Conservation (phyloP, 2,329 filamentous ascomycete genomes). For the Paecilomyces sp. region DNA sequence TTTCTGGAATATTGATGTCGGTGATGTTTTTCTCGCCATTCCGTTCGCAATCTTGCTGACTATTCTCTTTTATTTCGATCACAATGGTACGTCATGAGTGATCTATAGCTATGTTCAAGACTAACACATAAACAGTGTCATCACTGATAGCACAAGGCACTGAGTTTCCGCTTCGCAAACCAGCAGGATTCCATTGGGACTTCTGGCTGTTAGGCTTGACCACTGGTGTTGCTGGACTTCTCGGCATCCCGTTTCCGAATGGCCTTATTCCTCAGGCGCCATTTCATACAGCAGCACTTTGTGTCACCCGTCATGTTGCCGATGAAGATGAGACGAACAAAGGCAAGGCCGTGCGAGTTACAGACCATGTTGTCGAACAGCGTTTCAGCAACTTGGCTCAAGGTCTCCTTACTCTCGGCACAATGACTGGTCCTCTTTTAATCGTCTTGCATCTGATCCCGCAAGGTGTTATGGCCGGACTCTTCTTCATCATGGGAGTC, state of each 20-base stretch:
- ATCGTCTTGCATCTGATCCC: slow-evolving; percentile 70
- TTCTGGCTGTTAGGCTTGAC: slow-evolving; percentile 73
- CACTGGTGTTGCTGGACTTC: slow-evolving; percentile 65
- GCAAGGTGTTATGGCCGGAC: slow-evolving; percentile 68
- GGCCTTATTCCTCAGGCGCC: slow-evolving; percentile 78
- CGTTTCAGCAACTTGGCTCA: slow-evolving; percentile 71
- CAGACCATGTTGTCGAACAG: slow-evolving; percentile 59
- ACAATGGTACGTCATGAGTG: slow-evolving; percentile 56
- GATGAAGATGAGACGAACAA: slow-evolving; percentile 53
- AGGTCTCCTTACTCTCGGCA: slow-evolving; percentile 68
- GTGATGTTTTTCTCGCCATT: slow-evolving; percentile 74
- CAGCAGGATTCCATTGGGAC: slow-evolving; percentile 81
- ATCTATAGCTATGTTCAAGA: neutral
- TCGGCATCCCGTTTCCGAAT: slow-evolving; percentile 75
- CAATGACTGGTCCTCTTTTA: slow-evolving; percentile 69
- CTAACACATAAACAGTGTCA: slow-evolving; percentile 49
- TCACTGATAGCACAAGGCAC: slow-evolving; percentile 77
- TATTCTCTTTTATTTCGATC: slow-evolving; percentile 82
- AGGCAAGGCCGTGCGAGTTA: slow-evolving; percentile 55
- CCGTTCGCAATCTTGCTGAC: slow-evolving; percentile 79
- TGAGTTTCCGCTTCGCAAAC: slow-evolving; percentile 73
- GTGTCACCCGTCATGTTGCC: slow-evolving; percentile 55
- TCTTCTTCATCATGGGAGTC: slow-evolving; percentile 81
- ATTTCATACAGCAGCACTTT: slow-evolving; percentile 73
- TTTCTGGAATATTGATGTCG: slow-evolving; percentile 70